Conservation (phyloP, 2,329 filamentous ascomycete species). For the Aureobasidium namibiae region DNA sequence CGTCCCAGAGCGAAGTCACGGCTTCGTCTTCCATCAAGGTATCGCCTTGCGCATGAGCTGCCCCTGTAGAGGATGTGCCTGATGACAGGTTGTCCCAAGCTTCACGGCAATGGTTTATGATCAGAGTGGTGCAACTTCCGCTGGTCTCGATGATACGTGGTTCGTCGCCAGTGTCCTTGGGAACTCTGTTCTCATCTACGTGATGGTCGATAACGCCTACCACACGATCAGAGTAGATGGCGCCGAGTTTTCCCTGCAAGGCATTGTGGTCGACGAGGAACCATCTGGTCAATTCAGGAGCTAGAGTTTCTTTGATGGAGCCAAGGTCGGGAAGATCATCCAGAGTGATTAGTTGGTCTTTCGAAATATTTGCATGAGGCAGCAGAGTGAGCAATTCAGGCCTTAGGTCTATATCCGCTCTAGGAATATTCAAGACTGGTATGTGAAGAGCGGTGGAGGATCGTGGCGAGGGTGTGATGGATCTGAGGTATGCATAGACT, state of each 20-base stretch:
- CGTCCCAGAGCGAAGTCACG: constrained; percentile 39
- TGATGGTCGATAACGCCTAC: constrained; percentile 71
- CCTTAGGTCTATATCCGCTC: constrained; percentile 60
- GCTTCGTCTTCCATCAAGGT: constrained; percentile 27
- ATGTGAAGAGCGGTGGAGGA: constrained; percentile 50
- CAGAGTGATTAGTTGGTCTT: constrained; percentile 57
- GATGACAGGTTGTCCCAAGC: constrained; percentile 48
- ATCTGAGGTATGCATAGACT: constrained; percentile 64
- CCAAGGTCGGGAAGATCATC: constrained; percentile 48
- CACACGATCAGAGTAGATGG: constrained; percentile 45
- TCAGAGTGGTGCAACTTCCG: constrained; percentile 66
- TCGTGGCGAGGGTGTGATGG: constrained; percentile 26
- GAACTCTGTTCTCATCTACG: constrained; percentile 56
- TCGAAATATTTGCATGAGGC: constrained; percentile 48
- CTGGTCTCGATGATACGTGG: constrained; percentile 56
- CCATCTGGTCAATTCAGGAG: constrained; percentile 55
- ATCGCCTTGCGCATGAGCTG: constrained; percentile 33
- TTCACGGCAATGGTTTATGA: constrained; percentile 51
- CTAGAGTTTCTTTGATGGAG: constrained; percentile 39
- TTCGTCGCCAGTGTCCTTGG: constrained; percentile 36
- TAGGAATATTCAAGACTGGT: constrained; percentile 63
- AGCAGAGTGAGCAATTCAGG: constrained; percentile 64
- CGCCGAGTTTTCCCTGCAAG: constrained; percentile 54
- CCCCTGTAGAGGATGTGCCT: constrained; percentile 20
- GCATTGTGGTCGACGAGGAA: constrained; percentile 74